Percentiles rank a stretch among this genome's conserved stretches.
phyloP scores from a whole-genome alignment of 2,329 filamentous ascomycete genomes.

The Davidsoniella eucalypti region DNA sequence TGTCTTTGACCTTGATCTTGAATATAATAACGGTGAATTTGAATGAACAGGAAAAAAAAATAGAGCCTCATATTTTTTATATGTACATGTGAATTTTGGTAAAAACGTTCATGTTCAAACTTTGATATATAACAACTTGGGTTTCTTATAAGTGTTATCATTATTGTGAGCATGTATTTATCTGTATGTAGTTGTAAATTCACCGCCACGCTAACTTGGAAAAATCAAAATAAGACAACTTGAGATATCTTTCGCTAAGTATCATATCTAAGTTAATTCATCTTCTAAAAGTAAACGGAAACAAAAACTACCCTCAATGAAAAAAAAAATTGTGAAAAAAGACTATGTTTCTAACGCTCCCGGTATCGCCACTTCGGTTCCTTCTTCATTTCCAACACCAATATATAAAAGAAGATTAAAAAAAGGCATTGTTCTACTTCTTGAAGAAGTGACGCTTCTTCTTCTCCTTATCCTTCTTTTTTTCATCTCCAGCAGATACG shows the following conservation, averaged over 20 bases:
- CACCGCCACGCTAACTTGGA: too few species aligned
- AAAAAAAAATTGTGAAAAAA: too few species aligned
- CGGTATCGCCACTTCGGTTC: too few species aligned
- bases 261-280: too few species aligned
- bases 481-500: slow-evolving; percentile 1
- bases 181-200: background rate
- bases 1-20: too few species aligned
- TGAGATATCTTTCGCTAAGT: too few species aligned
- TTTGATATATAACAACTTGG: background rate
- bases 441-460: slow-evolving; percentile 13
- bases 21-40: too few species aligned
- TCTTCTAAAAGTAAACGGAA: too few species aligned
- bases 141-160: background rate
- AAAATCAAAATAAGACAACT: too few species aligned
- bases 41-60: background rate
- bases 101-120: background rate
- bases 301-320: too few species aligned
- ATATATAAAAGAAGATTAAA: too few species aligned
- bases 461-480: slow-evolving; percentile 13
- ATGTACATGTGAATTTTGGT: background rate
- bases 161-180: background rate
- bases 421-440: slow-evolving; percentile 2
- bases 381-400: background rate
- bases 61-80: background rate
- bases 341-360: too few species aligned